phyloP scores from a whole-genome alignment of 805 yeast genomes.

The Candida vartiovaarae region DNA sequence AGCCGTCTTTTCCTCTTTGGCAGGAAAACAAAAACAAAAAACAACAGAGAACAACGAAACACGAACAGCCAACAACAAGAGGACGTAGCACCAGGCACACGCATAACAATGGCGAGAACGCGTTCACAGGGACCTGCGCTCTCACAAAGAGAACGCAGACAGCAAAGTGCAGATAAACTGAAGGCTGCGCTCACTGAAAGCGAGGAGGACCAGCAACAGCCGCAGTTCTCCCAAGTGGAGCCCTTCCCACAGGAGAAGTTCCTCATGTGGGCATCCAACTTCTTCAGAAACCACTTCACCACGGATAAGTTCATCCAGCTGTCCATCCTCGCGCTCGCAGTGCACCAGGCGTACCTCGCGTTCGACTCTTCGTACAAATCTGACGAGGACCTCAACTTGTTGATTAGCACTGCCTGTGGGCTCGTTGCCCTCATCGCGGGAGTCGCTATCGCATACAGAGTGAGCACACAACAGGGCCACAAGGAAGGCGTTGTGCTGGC shows the following conservation, averaged over 20 bases:
- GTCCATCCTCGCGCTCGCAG: constrained; percentile 19
- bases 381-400: constrained; percentile 13
- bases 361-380: constrained; percentile 6
- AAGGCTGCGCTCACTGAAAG: constrained; percentile 2
- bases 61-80: neutral
- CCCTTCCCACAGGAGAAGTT: constrained; percentile 19
- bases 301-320: constrained; percentile 23
- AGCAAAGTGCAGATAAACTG: constrained; percentile 5
- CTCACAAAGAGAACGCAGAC: constrained; percentile 18
- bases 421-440: constrained; percentile 19
- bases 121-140: constrained; percentile 14
- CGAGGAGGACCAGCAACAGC: constrained; percentile 4
- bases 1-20: too few species aligned
- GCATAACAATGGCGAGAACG: constrained; percentile 7
- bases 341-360: constrained; percentile 18
- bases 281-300: constrained; percentile 15
- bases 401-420: constrained; percentile 20
- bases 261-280: constrained; percentile 10
- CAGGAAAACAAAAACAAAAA: too few species aligned
- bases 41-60: too few species aligned
- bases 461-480: neutral
- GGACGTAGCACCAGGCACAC: neutral
- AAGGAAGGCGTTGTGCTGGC: constrained; percentile 1
- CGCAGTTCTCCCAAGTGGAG: neutral
- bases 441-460: constrained; percentile 15